Base-by-base conservation (phyloP, 306 rosid species). In the Canavalia ensiformis region DNA sequence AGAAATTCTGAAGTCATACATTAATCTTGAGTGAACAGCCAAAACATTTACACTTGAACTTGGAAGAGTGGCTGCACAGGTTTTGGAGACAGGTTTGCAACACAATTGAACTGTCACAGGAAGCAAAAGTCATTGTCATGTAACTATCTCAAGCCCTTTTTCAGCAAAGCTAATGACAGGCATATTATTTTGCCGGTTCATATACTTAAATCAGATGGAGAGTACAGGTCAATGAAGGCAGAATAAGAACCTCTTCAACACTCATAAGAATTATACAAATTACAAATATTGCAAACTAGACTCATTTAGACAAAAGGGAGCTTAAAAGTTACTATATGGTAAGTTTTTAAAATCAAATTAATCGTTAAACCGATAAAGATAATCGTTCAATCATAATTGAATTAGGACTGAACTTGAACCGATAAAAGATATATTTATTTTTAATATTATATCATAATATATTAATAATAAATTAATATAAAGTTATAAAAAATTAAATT, bases 61-160 rank as follows among this genome's bases (percentile, higher is more conserved):
- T 89, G 47, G 80, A 94, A 90, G 63, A 90, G 86, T 33, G 92
- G 71, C 59, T 45, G 87, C 73, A 81, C 88, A 1, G 85, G 84
- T 83, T 85, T 80, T 51, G 81, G 76, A n/a, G 94, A 77, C 60
- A 92, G 74, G 7, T 81, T 74, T 65, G 98, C 93, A 80, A 94
- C 94, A 49, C 91, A 49, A 67, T 94, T 90, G 90, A 89, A 94
- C 98, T 94, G 97, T 72, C 81, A 87, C 39, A 44, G 33, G 46
- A 86, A 57, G 64, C 82, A 84, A 34, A 75, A 42, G 37, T 84
- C 63, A 49, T 13, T 13, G 58, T 80, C 83, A 80, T 33, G 56
- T 79, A 50, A 39, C 8, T 52, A 55, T 82, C 31, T 35, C 52
- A n/a, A 29, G 8, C 8, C 44, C 63, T 64, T 63, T 55, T 62